These are phyloP conservation scores for Colletotrichum sp. DNA, from an alignment of 2,329 filamentous ascomycete species.

Conservation along the genomic window DNA sequence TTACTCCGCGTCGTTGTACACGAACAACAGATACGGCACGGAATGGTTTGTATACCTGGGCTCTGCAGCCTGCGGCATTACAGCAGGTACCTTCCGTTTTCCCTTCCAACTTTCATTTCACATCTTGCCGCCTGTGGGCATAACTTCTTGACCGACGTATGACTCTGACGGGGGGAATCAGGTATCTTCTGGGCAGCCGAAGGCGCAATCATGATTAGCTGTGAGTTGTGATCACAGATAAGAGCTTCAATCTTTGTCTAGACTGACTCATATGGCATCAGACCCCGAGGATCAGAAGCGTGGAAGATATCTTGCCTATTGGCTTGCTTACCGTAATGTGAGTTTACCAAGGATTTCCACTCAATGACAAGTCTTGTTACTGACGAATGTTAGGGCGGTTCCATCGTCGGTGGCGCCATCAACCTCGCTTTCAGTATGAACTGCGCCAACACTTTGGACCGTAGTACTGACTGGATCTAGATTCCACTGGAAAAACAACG, in stretches of 20 bases:
- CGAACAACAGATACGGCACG: slow-evolving; percentile 34
- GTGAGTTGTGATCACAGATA: background rate
- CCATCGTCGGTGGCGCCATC: background rate
- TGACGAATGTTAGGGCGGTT: background rate
- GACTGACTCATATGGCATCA: background rate
- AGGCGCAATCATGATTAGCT: slow-evolving; percentile 29
- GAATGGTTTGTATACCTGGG: slow-evolving; percentile 25
- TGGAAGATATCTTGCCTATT: background rate
- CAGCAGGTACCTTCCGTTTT: slow-evolving; percentile 24
- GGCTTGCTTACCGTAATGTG: background rate
- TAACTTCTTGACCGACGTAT: no score
- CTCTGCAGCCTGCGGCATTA: slow-evolving; percentile 27
- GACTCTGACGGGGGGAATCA: no score
- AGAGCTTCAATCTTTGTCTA: background rate
- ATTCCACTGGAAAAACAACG: background rate
- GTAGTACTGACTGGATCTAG: background rate
- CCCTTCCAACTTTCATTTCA: background rate
- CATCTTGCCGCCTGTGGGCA: background rate
- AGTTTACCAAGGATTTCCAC: background rate
- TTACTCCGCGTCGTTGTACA: slow-evolving; percentile 40
- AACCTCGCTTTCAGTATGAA: slow-evolving; percentile 5
- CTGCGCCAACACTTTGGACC: fast-evolving
- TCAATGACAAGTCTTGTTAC: fast-evolving
- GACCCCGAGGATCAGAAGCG: slow-evolving; percentile 1
- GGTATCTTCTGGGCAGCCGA: slow-evolving; percentile 27